Evolutionary conservation across 2,329 filamentous ascomycete genomes (phyloP).

Genomic region (Fusarium sp.): DNA sequence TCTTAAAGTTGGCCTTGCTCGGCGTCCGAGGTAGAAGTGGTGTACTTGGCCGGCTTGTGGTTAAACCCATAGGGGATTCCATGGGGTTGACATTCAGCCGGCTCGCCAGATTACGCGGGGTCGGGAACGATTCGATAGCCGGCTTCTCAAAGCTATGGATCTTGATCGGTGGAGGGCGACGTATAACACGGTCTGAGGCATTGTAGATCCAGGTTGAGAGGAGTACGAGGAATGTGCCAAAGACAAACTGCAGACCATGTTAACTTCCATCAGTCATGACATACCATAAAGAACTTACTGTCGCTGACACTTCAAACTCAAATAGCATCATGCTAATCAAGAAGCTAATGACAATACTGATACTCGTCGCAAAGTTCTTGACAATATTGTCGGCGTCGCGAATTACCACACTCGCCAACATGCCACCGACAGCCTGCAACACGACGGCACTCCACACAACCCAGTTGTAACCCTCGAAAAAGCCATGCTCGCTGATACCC

Average conservation of each 20-base stretch:
- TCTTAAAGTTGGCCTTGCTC: slow-evolving; percentile 55
- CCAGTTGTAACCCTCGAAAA: slow-evolving; percentile 95
- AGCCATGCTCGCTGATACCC: slow-evolving; percentile 84
- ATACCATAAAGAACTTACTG: slow-evolving; percentile 66
- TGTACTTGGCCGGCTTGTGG: slow-evolving; percentile 62
- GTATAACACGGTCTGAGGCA: slow-evolving; percentile 67
- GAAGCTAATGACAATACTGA: slow-evolving; percentile 90
- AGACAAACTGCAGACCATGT: slow-evolving; percentile 72
- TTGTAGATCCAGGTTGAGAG: slow-evolving; percentile 89
- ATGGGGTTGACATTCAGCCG: slow-evolving; percentile 57
- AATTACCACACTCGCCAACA: slow-evolving; percentile 70
- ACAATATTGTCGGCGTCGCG: slow-evolving; percentile 75
- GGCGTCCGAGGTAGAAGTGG: slow-evolving; percentile 58
- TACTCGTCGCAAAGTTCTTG: slow-evolving; percentile 93
- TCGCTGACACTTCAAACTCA: slow-evolving; percentile 77
- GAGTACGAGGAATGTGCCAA: slow-evolving; percentile 84
- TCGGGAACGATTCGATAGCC: slow-evolving; percentile 64
- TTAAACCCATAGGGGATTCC: slow-evolving; percentile 56
- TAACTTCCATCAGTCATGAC: background rate
- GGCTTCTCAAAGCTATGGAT: slow-evolving; percentile 85
- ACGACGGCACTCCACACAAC: slow-evolving; percentile 88
- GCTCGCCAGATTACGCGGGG: slow-evolving; percentile 52
- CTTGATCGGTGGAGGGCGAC: slow-evolving; percentile 73
- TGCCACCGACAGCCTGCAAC: slow-evolving; percentile 85
- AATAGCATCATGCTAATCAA: slow-evolving; percentile 89